Evolutionary conservation across 1,139 yeast genomes (phyloP), one percentile per base, ranked within the genome.

Genomic region (Kluyveromyces sp.): DNA sequence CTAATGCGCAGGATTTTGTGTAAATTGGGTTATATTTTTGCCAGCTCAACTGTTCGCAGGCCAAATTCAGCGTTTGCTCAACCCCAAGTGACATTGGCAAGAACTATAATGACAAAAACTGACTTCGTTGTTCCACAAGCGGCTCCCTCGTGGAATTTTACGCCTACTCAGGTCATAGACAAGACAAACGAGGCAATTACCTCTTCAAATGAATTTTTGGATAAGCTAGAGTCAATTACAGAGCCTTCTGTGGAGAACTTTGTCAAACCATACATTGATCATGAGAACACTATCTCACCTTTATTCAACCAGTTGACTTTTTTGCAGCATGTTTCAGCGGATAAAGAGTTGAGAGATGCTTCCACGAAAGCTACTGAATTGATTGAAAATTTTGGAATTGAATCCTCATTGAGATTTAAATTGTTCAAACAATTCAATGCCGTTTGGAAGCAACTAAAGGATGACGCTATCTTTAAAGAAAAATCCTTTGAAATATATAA

Each of bases 281-380:
- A 71, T 48, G 78, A 77, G 53, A 79, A 83, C 57, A 66, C 63
- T 29, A 69, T 70, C 43, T 64, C 69, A 4, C 71, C 73, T 10
- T 50, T 71, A 8, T 68, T 70, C 33, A 73, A 72, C 53, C 81
- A 75, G 53, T 60, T 83, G 54, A 69, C 80, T 4, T 85, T 86
- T 60, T 80, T 78, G 58, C 86, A 79, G 63, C 79, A 81, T 54
- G 90, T 86, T 21, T 81, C 90, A 2, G 58, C 79, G 8, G 72
- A 75, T 52, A 77, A 81, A 56, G 77, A 66, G 8, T 60, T 84
- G 34, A 75, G 95, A 57, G 87, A 83, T 52, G 88, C 89, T 2
- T 79, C 90, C 2, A 74, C 74, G 39, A 70, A 76, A 52, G 83
- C 86, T 1, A 83, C 80, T 51, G 77, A 79, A 59, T 58, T 71